Conservation (phyloP, 164 flowering plant species). For the Berberis vulgaris region DNA sequence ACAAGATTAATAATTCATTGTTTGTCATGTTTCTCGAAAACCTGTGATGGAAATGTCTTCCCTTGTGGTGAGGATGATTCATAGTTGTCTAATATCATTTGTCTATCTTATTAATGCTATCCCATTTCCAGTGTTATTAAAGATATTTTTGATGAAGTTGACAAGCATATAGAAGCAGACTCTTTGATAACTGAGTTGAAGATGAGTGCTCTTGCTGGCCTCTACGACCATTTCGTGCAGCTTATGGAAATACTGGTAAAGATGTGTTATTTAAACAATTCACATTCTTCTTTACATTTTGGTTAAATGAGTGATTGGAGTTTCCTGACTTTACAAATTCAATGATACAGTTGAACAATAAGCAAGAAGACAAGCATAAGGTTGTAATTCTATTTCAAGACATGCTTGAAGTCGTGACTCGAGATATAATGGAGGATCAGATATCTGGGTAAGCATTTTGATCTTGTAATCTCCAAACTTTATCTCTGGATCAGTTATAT, state of each 20-base stretch:
- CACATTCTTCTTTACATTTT: not conserved
- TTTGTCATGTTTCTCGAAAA: too few species aligned
- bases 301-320: not conserved
- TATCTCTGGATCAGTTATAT: not conserved
- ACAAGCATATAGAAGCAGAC: slow-evolving; percentile 46
- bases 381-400: slow-evolving; percentile 93
- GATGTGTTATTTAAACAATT: not conserved
- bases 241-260: slow-evolving; percentile 64
- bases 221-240: slow-evolving; percentile 66
- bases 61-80: too few species aligned
- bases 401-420: slow-evolving; percentile 86
- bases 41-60: too few species aligned
- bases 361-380: slow-evolving; percentile 50
- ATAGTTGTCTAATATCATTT: too few species aligned
- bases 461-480: not conserved
- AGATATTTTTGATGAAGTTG: slow-evolving; percentile 55
- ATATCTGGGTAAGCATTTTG: slow-evolving; percentile 40
- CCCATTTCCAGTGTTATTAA: slow-evolving; percentile 53
- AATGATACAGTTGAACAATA: slow-evolving; percentile 51
- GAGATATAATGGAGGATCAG: slow-evolving; percentile 79
- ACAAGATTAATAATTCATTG: too few species aligned
- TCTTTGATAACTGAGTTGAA: slow-evolving; percentile 48
- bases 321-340: not conserved
- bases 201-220: slow-evolving; percentile 74
- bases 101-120: too few species aligned